phyloP scores from a whole-genome alignment of 2,329 filamentous ascomycete species.

The Penicillium sp. region DNA sequence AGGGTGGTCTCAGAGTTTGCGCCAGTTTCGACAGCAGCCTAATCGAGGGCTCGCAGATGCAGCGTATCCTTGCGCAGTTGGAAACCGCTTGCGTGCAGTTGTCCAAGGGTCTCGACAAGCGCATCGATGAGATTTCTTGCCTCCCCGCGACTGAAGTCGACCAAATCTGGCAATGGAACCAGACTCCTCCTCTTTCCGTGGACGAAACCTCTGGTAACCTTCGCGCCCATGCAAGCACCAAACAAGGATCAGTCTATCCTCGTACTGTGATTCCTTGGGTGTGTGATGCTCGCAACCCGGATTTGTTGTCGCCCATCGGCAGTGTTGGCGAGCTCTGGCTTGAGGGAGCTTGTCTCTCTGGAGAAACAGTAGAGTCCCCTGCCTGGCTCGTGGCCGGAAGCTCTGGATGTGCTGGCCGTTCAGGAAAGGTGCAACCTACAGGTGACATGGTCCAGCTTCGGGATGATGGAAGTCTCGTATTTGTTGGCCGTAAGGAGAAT shows the following conservation, averaged over 20 bases:
- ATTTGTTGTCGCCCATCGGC: constrained; percentile 44
- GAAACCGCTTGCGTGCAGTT: constrained; percentile 33
- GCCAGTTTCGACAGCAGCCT: constrained; percentile 46
- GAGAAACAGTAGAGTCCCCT: constrained; percentile 24
- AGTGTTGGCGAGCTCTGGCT: constrained; percentile 43
- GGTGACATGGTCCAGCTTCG: constrained; percentile 35
- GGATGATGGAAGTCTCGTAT: constrained; percentile 31
- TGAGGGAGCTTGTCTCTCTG: constrained; percentile 39
- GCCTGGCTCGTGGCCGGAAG: constrained; percentile 38
- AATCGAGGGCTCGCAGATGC: constrained; percentile 39
- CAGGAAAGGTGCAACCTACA: constrained; percentile 31
- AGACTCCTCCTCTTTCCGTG: constrained; percentile 36
- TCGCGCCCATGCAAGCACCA: constrained; percentile 22
- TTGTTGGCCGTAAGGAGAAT: constrained; percentile 38
- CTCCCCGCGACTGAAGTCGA: constrained; percentile 40
- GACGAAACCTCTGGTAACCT: constrained; percentile 29
- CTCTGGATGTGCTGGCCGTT: constrained; percentile 29
- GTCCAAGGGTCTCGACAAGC: constrained; percentile 26
- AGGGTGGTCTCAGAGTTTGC: constrained; percentile 45
- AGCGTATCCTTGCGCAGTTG: constrained; percentile 39
- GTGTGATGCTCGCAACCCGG: constrained; percentile 33
- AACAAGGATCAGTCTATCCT: constrained; percentile 37
- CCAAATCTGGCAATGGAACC: constrained; percentile 48
- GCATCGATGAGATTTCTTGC: constrained; percentile 38
- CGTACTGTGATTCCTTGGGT: constrained; percentile 32